phyloP scores from a whole-genome alignment of 495 filamentous ascomycete species.

The Penicillium maclennaniae region DNA sequence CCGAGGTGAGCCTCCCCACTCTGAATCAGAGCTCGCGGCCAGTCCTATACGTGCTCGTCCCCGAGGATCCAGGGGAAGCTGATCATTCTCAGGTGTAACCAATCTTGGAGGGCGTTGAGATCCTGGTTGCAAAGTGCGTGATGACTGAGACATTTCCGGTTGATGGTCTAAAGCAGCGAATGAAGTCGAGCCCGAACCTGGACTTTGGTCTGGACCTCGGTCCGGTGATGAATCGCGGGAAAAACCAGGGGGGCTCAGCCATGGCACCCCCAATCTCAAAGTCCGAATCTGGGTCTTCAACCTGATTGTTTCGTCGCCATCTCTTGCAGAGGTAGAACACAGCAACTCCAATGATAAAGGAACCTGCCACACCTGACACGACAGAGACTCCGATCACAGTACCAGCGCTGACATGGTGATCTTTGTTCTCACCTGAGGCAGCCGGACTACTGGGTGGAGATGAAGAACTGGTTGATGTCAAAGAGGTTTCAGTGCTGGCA shows the following conservation, averaged over 20 bases:
- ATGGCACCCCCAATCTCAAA: conserved; percentile 45
- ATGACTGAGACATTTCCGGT: conserved; percentile 13
- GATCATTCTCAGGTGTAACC: neutral
- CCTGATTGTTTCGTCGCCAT: conserved; percentile 22
- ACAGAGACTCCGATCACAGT: conserved; percentile 44
- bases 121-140: conserved; percentile 1
- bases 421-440: neutral
- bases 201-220: conserved; percentile 6
- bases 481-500: conserved; percentile 3
- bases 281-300: conserved; percentile 16
- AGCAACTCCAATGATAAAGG: conserved; percentile 36
- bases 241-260: conserved; percentile 40
- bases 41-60: conserved; percentile 24
- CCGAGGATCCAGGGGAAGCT: neutral
- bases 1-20: conserved; percentile 24
- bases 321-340: conserved; percentile 36
- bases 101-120: conserved; percentile 21
- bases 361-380: conserved; percentile 35
- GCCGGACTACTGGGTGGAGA: conserved; percentile 1
- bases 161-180: neutral
- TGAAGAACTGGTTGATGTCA: conserved; percentile 14
- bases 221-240: conserved; percentile 15
- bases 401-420: conserved; percentile 25
- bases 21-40: conserved; percentile 30
- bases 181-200: conserved; percentile 10